phyloP scores from a whole-genome alignment of 306 rosid species.

The Citrullus colocynthis region DNA sequence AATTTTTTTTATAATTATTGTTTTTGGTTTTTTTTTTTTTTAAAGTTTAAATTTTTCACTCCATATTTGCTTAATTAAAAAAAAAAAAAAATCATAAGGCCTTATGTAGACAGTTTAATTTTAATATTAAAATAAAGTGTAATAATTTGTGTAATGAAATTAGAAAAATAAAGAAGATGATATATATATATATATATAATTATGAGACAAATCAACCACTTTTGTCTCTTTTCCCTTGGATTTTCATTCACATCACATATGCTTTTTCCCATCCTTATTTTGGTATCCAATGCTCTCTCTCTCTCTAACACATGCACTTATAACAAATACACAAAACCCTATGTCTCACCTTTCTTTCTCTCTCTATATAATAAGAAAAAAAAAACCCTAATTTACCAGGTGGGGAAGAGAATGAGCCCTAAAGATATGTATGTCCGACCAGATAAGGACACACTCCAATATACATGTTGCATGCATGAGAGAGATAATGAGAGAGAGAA shows the following conservation, averaged over 20 bases:
- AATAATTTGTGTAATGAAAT: too few relatives aligned
- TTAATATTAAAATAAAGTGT: too few relatives aligned
- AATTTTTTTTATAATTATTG: too few relatives aligned
- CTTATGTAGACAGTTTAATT: too few relatives aligned
- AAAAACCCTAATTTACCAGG: conserved; percentile 16
- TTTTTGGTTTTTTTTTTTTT: too few relatives aligned
- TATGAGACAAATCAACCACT: conserved; percentile 20
- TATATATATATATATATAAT: neutral
- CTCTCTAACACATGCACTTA: conserved; percentile 19
- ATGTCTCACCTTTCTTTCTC: conserved; percentile 14
- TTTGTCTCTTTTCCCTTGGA: conserved; percentile 52
- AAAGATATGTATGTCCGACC: conserved; percentile 21
- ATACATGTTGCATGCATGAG: conserved; percentile 3
- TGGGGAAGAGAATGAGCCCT: conserved; percentile 20
- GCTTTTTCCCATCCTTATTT: conserved; percentile 1
- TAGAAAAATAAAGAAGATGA: too few relatives aligned
- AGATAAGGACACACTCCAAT: conserved; percentile 25
- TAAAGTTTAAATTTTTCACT: too few relatives aligned
- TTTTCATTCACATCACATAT: conserved; percentile 18
- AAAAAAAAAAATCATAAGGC: too few relatives aligned
- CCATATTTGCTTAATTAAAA: too few relatives aligned
- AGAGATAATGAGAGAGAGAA: neutral
- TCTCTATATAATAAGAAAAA: neutral
- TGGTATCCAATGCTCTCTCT: conserved; percentile 10
- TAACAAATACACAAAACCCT: conserved; percentile 14